Base-by-base conservation (phyloP, 1,284 basidiomycete species). In the Irpex sp. region DNA sequence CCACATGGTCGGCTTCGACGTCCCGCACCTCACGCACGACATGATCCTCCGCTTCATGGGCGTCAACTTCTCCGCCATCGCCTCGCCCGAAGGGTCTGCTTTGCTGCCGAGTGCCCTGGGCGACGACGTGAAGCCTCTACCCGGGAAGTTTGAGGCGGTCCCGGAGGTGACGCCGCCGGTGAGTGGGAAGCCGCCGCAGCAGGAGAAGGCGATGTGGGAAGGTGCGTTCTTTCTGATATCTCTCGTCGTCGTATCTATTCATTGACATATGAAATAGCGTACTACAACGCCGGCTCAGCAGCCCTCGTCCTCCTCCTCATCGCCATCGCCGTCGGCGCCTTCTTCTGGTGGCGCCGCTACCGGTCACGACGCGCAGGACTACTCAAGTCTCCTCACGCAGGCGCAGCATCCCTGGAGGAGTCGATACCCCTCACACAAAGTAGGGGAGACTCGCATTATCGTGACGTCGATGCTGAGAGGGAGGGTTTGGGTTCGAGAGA, bases 21-120 rank as follows among this genome's bases (percentile, higher is more conserved):
- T 92, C 9, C 97, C 96, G 0, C 83, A 94, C 61, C 87, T 90
- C 36, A 83, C 94, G 3, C 95, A 98, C 75, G 97, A 99, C 76
- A 98, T 99, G 97, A 97, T 99, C 71, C 86, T 96, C 57, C 92
- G 95, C 13, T 98, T 98, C 79, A 93, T 97, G 88, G 88, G 85
- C 55, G 87, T 96, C 61, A 90, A 98, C 77, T 92, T 96, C 69
- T 84, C 89, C 35, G 83, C 86, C 3, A 83, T 97, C 53, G 81
- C 89, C 1, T 31, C 21, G 1, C 53, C 53, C 11, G 94, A 91
- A 63, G 82, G 90, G 66, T 84, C 93, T 39, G 85, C 90, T 46
- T 75, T 79, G 71, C 85, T 93, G 61, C 90, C 92, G 5, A 94
- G 91, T 64, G 84, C 83, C 37, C 81, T 97, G 19, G 95, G 93